Evolutionary conservation across 2,329 filamentous ascomycete species (phyloP), one percentile per base, ranked within the genome.

Genomic region (Cercospora brassicicola): DNA sequence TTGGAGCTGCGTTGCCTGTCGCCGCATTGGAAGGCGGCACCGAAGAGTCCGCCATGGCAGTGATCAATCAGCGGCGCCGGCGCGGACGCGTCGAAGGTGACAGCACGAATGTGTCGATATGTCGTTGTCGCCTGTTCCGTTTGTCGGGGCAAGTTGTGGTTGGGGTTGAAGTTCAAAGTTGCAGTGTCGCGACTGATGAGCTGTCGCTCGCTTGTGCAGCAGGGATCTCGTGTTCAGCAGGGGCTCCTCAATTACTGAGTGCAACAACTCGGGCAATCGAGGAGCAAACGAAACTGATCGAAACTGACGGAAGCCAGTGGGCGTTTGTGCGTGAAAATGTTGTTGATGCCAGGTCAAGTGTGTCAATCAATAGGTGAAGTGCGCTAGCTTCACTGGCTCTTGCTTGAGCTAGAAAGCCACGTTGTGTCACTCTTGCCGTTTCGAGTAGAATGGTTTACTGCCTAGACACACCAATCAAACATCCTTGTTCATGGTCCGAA

Each of bases 211-310:
- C 55, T 31, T 59, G 55, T 36, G n/a, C 30, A 30, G 48, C 48
- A 59, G 55, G 55, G 55, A 59, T 59, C 28, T 36, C 55, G 55
- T 30, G 55, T 59, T 59, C 31, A 23, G 55, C 55, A 59, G 55
- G 55, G 55, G 28, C 30, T 23, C 30, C 15, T 36, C 55, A 36
- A 20, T 33, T 11, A 59, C 28, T 18, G 55, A 59, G 55, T 13
- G 15, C 48, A 55, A 55, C 48, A 55, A 55, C 23, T 55, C 48
- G 23, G 48, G 48, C 48, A 28, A 55, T 55, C 48, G 23, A 55
- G 48, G 23, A 55, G 48, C 48, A 55, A 55, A 30, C 48, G 48
- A 55, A 28, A 28, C 23, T 13, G 11, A 55, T 55, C 23, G 48
- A 26, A 55, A 15, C 8, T n/a, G 23, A 55, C 20, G 23, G 23